Percentiles rank a stretch among this genome's conserved stretches.
Evolutionary conservation across 805 yeast genomes (phyloP).

Genomic region (Hanseniaspora thailandica): DNA sequence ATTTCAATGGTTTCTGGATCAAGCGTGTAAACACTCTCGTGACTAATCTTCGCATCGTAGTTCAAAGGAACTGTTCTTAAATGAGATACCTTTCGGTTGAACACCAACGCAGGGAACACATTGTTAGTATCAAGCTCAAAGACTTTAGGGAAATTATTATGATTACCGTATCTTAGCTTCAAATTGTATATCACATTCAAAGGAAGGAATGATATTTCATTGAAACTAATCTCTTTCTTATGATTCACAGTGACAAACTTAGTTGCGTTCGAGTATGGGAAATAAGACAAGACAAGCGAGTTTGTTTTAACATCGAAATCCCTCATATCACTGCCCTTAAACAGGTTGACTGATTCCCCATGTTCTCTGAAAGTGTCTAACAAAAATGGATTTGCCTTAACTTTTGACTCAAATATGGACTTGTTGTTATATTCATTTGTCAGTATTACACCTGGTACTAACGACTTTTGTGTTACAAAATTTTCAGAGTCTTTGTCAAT

Average conservation of each 20-base stretch:
- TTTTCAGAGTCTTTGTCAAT: neutral
- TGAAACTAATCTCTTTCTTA: neutral
- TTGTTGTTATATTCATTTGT: neutral
- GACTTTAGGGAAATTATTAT: no score
- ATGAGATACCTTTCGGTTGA: neutral
- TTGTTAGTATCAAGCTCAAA: neutral
- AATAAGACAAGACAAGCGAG: neutral
- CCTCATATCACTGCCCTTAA: no score
- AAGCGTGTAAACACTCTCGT: neutral
- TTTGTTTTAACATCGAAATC: no score
- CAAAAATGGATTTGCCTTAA: no score
- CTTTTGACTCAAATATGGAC: no score
- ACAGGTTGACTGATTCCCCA: no score
- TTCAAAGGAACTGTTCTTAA: neutral
- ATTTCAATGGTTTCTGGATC: neutral
- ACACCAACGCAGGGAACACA: neutral
- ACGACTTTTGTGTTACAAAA: neutral
- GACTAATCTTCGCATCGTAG: neutral
- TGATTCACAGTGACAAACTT: neutral
- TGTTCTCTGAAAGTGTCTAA: no score
- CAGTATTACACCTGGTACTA: neutral
- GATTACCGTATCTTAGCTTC: no score
- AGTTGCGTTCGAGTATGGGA: neutral
- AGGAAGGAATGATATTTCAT: neutral
- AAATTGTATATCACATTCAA: neutral